Percentiles rank a stretch among this genome's conserved stretches.
Evolutionary conservation across 192 early-diverging fungal species (phyloP).

Genomic region (Dispira parvispora): DNA sequence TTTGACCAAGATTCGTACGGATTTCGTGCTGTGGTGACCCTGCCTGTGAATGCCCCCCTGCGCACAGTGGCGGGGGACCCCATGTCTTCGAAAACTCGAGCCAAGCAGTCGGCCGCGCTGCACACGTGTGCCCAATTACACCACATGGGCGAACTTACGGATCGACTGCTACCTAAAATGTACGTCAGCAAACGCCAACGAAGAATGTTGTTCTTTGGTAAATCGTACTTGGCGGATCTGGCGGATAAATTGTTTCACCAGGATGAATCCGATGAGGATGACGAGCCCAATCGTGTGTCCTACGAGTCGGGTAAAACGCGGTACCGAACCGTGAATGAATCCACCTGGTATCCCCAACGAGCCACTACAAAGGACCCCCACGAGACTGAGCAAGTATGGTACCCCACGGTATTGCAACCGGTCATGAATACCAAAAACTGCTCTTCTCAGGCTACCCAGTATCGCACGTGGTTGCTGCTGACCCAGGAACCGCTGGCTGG

Average conservation of each 20-base stretch:
- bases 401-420: too few species aligned
- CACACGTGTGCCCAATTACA: constrained; percentile 57
- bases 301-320: not conserved
- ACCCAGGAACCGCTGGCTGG: too few species aligned
- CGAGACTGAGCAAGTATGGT: too few species aligned
- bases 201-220: not conserved
- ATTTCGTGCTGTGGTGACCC: constrained; percentile 29
- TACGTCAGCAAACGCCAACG: constrained; percentile 14
- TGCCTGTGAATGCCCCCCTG: constrained; percentile 48
- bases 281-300: not conserved
- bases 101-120: constrained; percentile 53
- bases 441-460: too few species aligned
- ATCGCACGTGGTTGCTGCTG: too few species aligned
- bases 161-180: constrained; percentile 44
- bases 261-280: not conserved
- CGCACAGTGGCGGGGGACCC: constrained; percentile 30
- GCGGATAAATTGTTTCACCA: not conserved
- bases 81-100: constrained; percentile 35
- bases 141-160: constrained; percentile 45
- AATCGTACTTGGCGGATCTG: not conserved
- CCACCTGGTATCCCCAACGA: not conserved
- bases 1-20: constrained; percentile 16
- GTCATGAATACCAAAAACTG: too few species aligned
- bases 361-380: too few species aligned
- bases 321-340: not conserved